These are phyloP conservation scores for Rubroboletus pulcherrimus DNA, from an alignment of 768 basidiomycete genomes.

Conservation along the genomic window DNA sequence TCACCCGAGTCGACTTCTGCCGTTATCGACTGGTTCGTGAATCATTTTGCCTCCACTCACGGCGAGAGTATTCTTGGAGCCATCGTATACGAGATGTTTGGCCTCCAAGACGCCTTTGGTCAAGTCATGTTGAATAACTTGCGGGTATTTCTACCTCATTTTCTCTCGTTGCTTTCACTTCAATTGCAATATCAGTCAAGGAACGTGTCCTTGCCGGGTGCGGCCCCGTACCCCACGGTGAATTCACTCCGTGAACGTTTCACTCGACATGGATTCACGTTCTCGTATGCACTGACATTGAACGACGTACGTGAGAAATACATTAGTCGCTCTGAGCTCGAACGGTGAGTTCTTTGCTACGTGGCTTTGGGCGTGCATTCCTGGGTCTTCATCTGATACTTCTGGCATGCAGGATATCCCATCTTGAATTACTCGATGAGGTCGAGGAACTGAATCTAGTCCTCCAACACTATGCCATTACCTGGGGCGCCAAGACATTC, in stretches of 20 bases:
- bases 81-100: conserved; percentile 89
- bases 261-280: conserved; percentile 47
- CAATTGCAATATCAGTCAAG: conserved; percentile 46
- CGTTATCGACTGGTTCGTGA: conserved; percentile 71
- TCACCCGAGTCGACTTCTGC: conserved; percentile 51
- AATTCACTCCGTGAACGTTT: conserved; percentile 58
- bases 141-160: conserved; percentile 44
- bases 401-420: conserved; percentile 53
- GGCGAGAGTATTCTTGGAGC: conserved; percentile 39
- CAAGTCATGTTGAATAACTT: conserved; percentile 89
- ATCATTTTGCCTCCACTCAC: conserved; percentile 37
- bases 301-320: conserved; percentile 41
- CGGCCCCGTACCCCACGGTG: conserved; percentile 54
- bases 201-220: conserved; percentile 72
- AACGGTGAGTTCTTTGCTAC: conserved; percentile 36
- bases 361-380: neutral
- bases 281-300: neutral
- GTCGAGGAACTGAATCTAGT: conserved; percentile 89
- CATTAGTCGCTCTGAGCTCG: conserved; percentile 41
- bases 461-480: conserved; percentile 46
- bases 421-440: conserved; percentile 87
- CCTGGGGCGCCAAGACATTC: conserved; percentile 47
- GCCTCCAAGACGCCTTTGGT: conserved; percentile 81
- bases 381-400: neutral
- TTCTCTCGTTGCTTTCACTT: neutral